phyloP scores from a whole-genome alignment of 2,329 filamentous ascomycete species.

The Laburnicola sp. region DNA sequence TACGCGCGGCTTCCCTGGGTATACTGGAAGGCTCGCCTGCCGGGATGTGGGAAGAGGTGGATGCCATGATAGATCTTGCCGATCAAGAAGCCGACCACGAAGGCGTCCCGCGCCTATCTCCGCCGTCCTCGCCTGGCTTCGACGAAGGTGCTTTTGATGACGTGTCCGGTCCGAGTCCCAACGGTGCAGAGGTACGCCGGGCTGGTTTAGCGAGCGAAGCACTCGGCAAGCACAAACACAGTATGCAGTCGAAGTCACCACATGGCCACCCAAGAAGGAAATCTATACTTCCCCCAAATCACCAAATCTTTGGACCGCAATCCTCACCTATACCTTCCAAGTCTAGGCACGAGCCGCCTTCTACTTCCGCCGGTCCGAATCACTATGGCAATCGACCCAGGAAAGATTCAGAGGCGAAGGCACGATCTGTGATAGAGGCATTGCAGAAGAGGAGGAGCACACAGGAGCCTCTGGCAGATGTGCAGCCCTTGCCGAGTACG shows the following conservation, averaged over 20 bases:
- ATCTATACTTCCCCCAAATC: constrained; percentile 41
- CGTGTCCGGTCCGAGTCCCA: constrained; percentile 45
- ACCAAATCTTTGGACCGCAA: constrained; percentile 43
- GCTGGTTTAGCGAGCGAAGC: constrained; percentile 37
- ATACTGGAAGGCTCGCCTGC: constrained; percentile 64
- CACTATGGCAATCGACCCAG: constrained; percentile 50
- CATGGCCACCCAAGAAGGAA: constrained; percentile 32
- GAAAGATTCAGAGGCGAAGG: constrained; percentile 61
- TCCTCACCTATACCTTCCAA: constrained; percentile 36
- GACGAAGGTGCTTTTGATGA: constrained; percentile 63
- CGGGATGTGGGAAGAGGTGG: constrained; percentile 75
- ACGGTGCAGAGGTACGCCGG: constrained; percentile 28
- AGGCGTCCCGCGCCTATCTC: constrained; percentile 55
- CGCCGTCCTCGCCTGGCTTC: constrained; percentile 60
- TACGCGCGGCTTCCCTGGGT: constrained; percentile 68
- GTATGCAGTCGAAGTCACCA: constrained; percentile 15
- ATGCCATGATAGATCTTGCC: constrained; percentile 85
- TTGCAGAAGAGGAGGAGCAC: constrained; percentile 55
- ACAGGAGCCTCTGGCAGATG: constrained; percentile 29
- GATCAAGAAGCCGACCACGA: constrained; percentile 67
- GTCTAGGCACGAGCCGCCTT: constrained; percentile 28
- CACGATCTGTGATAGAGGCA: constrained; percentile 64
- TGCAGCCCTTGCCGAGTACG: constrained; percentile 35
- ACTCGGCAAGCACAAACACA: constrained; percentile 23
- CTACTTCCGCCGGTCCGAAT: constrained; percentile 31